phyloP scores from a whole-genome alignment of 768 basidiomycete species.

The Mycena leptocephala region DNA sequence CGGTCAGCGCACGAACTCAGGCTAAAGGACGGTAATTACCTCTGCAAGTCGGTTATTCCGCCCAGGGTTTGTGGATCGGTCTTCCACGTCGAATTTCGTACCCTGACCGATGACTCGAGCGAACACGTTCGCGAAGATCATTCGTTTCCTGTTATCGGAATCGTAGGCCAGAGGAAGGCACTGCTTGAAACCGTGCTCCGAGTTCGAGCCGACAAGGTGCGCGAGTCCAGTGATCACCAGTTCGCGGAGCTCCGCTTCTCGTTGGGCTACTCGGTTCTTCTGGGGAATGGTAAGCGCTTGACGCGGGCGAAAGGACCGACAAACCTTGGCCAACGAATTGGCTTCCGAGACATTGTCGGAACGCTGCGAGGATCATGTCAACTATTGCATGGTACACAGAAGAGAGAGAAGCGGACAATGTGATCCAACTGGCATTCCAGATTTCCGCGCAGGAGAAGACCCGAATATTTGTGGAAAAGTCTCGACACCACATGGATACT shows the following conservation, averaged over 20 bases:
- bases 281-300: conserved; percentile 31
- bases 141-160: conserved; percentile 75
- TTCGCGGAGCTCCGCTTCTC: conserved; percentile 78
- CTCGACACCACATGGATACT: conserved; percentile 80
- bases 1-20: conserved; percentile 1
- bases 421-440: conserved; percentile 66
- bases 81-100: conserved; percentile 80
- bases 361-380: conserved; percentile 46
- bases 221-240: conserved; percentile 87
- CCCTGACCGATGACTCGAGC: conserved; percentile 87
- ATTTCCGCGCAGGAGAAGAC: conserved; percentile 74
- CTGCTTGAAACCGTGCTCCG: conserved; percentile 92
- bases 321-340: conserved; percentile 64
- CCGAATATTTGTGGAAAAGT: conserved; percentile 85
- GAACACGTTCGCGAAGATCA: conserved; percentile 90
- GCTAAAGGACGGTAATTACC: conserved; percentile 53
- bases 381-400: background rate
- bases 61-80: conserved; percentile 62
- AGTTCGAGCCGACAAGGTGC: conserved; percentile 87
- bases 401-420: conserved; percentile 54
- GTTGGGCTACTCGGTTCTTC: conserved; percentile 63
- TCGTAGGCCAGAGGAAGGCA: conserved; percentile 88
- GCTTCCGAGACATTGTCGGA: conserved; percentile 68
- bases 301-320: background rate
- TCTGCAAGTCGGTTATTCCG: conserved; percentile 72